phyloP scores from a whole-genome alignment of 2,329 filamentous ascomycete genomes.

The Ilyonectria destructans region DNA sequence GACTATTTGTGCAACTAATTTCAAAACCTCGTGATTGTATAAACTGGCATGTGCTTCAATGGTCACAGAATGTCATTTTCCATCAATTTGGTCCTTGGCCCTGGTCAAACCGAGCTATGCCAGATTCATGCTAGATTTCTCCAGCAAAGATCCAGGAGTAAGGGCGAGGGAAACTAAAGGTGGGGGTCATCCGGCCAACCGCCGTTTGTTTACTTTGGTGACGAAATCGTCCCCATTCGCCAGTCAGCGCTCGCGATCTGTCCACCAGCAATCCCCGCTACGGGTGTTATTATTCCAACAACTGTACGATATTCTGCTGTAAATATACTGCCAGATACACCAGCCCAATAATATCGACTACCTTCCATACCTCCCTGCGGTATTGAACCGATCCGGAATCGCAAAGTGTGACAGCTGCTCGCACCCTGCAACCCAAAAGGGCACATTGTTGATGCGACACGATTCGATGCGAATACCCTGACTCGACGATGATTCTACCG shows the following conservation, averaged over 20 bases:
- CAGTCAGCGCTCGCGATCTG: conserved; percentile 10
- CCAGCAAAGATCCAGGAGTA: not conserved
- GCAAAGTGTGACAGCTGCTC: not conserved
- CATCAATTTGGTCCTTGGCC: too few species aligned
- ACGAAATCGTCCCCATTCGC: conserved; percentile 5
- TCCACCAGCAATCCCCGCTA: not conserved
- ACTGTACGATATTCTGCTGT: not conserved
- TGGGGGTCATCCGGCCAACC: conserved; percentile 24
- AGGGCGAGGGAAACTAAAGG: not conserved
- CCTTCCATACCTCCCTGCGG: not conserved
- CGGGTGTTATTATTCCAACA: conserved; percentile 3
- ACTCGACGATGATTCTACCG: not conserved
- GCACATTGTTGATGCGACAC: not conserved
- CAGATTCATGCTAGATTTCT: not conserved
- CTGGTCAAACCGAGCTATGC: not conserved
- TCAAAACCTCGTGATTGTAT: too few species aligned
- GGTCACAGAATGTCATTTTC: too few species aligned
- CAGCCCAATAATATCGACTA: not conserved
- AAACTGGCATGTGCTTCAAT: too few species aligned
- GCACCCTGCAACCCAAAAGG: not conserved
- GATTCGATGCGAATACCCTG: not conserved
- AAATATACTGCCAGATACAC: not conserved
- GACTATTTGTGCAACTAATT: not conserved
- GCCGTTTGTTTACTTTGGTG: conserved; percentile 28
- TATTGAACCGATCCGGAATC: not conserved